These are phyloP conservation scores for Penicillium sp. DNA, from an alignment of 2,329 filamentous ascomycete genomes.

Conservation along the genomic window DNA sequence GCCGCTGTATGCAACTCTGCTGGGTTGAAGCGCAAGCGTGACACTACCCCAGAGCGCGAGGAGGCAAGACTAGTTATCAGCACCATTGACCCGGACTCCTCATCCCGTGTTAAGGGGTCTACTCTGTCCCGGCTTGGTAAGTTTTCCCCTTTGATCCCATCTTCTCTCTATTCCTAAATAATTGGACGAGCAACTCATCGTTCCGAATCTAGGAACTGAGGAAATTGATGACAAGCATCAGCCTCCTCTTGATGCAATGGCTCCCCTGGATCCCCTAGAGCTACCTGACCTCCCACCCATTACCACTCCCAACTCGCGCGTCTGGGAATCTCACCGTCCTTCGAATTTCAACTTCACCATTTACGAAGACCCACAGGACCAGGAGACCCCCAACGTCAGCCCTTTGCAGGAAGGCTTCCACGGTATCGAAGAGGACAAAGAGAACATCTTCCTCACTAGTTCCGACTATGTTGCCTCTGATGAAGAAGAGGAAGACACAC, in stretches of 20 bases:
- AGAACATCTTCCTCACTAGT: neutral
- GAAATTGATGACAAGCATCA: neutral
- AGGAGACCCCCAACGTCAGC: neutral
- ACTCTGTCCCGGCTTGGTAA: neutral
- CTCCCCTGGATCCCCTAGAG: neutral
- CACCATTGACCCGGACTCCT: neutral
- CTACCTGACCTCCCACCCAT: neutral
- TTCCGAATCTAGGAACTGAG: neutral
- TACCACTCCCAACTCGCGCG: neutral
- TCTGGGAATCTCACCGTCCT: neutral
- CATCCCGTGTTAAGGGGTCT: neutral
- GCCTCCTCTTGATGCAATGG: neutral
- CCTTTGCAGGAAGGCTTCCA: neutral
- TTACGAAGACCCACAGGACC: neutral
- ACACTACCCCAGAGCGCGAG: neutral
- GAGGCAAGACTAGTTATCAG: neutral
- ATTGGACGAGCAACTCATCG: neutral
- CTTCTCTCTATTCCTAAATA: neutral
- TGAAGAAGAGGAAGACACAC: neutral
- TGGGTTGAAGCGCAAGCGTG: neutral
- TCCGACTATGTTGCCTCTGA: neutral
- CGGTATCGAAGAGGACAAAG: neutral
- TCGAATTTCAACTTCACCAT: neutral
- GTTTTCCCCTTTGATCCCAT: neutral
- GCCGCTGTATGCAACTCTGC: neutral